A percentile compares a stretch with the other conserved stretches of the same genome.
phyloP scores from a whole-genome alignment of 192 early-diverging fungal genomes.

The Coemansia sp. region DNA sequence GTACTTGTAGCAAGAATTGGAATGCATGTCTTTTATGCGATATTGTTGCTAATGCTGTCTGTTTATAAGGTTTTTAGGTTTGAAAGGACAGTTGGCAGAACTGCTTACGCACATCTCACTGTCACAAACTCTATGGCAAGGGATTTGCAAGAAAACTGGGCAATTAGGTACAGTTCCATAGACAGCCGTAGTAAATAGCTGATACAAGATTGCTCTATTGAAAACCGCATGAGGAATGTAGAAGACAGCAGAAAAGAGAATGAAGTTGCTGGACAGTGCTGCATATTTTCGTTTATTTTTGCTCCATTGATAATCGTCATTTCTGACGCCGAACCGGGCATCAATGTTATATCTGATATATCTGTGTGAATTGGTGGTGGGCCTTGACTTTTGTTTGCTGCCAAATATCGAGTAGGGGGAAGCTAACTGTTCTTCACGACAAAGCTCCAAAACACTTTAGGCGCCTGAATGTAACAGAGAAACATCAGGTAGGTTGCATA shows the following conservation, averaged over 20 bases:
- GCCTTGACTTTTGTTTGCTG: neutral
- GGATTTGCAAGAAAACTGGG: conserved; percentile 64
- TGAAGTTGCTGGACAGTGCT: no score
- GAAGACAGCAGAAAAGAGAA: no score
- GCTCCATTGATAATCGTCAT: neutral
- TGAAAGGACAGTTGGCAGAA: conserved; percentile 40
- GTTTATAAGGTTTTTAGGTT: conserved; percentile 20
- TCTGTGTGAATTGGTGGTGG: neutral
- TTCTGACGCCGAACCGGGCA: no score
- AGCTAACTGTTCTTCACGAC: conserved; percentile 79
- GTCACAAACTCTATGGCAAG: conserved; percentile 83
- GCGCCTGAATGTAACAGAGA: conserved; percentile 61
- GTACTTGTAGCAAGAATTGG: neutral
- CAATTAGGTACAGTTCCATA: conserved; percentile 57
- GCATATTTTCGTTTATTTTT: neutral
- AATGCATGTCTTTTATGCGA: neutral
- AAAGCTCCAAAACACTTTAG: conserved; percentile 77
- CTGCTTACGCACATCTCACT: conserved; percentile 78
- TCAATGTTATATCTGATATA: no score
- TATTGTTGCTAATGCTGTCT: neutral
- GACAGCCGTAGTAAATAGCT: no score
- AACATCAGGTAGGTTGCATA: conserved; percentile 56
- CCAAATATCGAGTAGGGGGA: conserved; percentile 52
- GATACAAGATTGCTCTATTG: no score
- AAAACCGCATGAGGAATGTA: no score